Base-by-base conservation (phyloP, 345 rosid genomes). In the Syzygium aqueum region DNA sequence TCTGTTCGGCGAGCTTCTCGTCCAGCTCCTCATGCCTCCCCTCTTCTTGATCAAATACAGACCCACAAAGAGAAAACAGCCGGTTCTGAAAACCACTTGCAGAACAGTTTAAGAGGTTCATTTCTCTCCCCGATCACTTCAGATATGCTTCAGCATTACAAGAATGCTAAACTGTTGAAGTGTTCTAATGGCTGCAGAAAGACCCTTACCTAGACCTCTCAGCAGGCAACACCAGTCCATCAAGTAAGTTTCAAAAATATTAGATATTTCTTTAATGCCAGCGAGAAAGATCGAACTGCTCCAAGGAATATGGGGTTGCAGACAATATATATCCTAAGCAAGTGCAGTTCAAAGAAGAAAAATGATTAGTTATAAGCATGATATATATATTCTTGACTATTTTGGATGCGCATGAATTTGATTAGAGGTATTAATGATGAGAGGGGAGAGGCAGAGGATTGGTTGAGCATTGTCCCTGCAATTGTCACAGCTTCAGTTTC, bases 1-100 rank as follows among this genome's bases (percentile, higher is more conserved):
- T 92, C 98, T 1, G 86, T 91, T 11, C 87, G 93, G 33, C 84
- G 91, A 84, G 96, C 99, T 52, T 67, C 93, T 86, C 96, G 93
- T 88, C 37, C 91, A 16, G 94, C 95, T 22, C 96, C 99, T 17
- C 90, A 86, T 86, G 59, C 89, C 23, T 96, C 99, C 67, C 99
- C 99, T 0, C 86, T 97, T 8, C 88, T 91, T 2, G 89, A 90
- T 50, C 93, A 96, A 87, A 89, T 97, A 56, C 91, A 93, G 85
- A 89, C 77, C 65, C 89, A 92, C 11, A 86, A 89, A 2, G 89
- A 65, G n/a, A 65, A 46, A 10, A 80, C 22, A 16, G 88, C 87
- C 11, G 5, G 67, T 46, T 84, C 90, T 87, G 94, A 91, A 5
- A 87, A 88, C 15, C 84, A 77, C 37, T 85, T 92, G 89, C 92